Evolutionary conservation across 352 stramenopile genomes (phyloP).

Genomic region (Hyaloperonospora brassicae): DNA sequence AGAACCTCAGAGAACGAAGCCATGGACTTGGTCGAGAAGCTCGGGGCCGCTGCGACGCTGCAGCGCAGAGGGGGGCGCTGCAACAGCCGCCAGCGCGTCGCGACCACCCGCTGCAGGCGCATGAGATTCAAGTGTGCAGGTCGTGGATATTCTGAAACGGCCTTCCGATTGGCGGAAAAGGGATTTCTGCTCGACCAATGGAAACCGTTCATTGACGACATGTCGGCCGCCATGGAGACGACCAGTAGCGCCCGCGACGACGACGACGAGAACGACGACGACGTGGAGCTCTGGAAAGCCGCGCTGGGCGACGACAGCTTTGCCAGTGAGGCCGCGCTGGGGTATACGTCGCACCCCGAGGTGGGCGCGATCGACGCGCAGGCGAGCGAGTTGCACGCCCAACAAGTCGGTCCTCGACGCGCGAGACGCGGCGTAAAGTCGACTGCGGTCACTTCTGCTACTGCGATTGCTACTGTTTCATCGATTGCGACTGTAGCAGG

Average conservation of each 20-base stretch:
- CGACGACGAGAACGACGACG: conserved; percentile 26
- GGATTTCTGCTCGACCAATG: too few relatives aligned
- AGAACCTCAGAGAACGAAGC: conserved; percentile 57
- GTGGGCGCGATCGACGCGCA: conserved; percentile 10
- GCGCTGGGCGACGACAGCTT: conserved; percentile 38
- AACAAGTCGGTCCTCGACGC: conserved; percentile 3
- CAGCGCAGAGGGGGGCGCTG: conserved; percentile 34
- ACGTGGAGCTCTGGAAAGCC: conserved; percentile 47
- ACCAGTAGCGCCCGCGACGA: conserved; percentile 18
- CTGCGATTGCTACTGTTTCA: not conserved
- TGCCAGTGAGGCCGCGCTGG: conserved; percentile 29
- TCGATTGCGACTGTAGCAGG: not conserved
- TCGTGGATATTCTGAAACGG: too few relatives aligned
- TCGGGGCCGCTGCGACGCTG: not conserved
- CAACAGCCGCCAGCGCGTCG: conserved; percentile 47
- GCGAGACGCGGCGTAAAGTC: not conserved
- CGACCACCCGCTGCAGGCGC: conserved; percentile 42
- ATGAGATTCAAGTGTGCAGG: conserved; percentile 6
- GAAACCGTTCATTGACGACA: too few relatives aligned
- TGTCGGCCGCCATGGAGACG: conserved; percentile 9
- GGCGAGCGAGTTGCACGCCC: conserved; percentile 7
- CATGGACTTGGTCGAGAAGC: conserved; percentile 33
- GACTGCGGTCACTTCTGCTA: not conserved
- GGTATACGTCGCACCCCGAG: conserved; percentile 8
- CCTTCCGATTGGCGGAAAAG: too few relatives aligned